phyloP scores from a whole-genome alignment of 1,284 basidiomycete genomes.

The Cutaneotrichosporon daszewskae region DNA sequence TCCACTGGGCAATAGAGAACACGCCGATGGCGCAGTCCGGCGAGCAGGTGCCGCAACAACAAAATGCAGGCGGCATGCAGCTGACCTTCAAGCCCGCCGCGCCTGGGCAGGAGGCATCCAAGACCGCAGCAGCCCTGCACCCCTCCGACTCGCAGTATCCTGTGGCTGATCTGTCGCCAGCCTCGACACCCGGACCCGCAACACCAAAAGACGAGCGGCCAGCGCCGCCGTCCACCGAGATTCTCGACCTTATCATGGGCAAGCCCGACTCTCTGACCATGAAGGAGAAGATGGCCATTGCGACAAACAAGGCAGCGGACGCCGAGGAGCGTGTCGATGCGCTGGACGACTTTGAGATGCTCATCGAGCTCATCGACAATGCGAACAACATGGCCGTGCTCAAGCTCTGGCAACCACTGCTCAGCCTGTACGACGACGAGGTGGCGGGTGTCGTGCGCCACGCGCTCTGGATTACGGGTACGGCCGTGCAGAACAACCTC shows the following conservation, averaged over 20 bases:
- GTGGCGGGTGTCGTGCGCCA: slow-evolving; percentile 64
- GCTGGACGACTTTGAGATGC: slow-evolving; percentile 92
- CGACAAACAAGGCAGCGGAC: slow-evolving; percentile 58
- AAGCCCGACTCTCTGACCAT: slow-evolving; percentile 77
- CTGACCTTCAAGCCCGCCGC: slow-evolving; percentile 34
- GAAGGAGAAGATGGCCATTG: slow-evolving; percentile 74
- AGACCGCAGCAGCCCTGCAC: slow-evolving; percentile 28
- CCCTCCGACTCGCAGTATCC: slow-evolving; percentile 31
- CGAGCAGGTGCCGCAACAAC: background rate
- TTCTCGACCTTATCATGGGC: slow-evolving; percentile 81
- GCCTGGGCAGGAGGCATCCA: slow-evolving; percentile 11
- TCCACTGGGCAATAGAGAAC: slow-evolving; percentile 33
- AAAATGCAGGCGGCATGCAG: slow-evolving; percentile 15
- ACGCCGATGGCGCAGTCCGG: slow-evolving; percentile 16
- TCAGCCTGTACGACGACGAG: slow-evolving; percentile 59
- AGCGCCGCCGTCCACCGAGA: slow-evolving; percentile 50
- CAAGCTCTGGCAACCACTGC: slow-evolving; percentile 78
- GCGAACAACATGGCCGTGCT: slow-evolving; percentile 83
- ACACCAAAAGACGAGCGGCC: slow-evolving; percentile 17
- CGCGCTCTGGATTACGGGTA: slow-evolving; percentile 86
- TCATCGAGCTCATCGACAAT: slow-evolving; percentile 92
- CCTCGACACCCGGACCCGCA: slow-evolving; percentile 26
- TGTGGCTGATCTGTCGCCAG: slow-evolving; percentile 25
- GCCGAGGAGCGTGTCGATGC: slow-evolving; percentile 70
- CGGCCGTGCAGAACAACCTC: slow-evolving; percentile 92